Percentiles rank a stretch among this genome's conserved stretches.
phyloP scores from a whole-genome alignment of 305 asterid genomes.

The Andrographis paniculata region DNA sequence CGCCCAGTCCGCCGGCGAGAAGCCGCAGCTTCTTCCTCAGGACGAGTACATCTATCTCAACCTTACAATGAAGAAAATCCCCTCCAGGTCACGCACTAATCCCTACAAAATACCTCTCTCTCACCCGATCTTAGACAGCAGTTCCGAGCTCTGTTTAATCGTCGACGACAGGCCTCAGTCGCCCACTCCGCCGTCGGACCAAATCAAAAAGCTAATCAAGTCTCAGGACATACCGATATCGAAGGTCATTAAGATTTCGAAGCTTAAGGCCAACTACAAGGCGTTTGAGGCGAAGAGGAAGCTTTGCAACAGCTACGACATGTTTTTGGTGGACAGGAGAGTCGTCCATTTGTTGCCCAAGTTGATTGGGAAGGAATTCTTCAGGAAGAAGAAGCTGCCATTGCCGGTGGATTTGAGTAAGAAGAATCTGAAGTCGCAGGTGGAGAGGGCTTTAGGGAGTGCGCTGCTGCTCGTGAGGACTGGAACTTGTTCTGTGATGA shows the following conservation, averaged over 20 bases:
- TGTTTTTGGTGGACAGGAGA: conserved; percentile 71
- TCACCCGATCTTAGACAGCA: conserved; percentile 37
- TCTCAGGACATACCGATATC: conserved; percentile 42
- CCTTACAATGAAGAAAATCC: conserved; percentile 68
- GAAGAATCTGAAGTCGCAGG: conserved; percentile 55
- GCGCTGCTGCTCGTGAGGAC: conserved; percentile 53
- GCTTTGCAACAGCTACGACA: conserved; percentile 67
- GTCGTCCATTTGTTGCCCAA: conserved; percentile 72
- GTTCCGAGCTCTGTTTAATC: conserved; percentile 53
- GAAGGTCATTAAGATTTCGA: conserved; percentile 56
- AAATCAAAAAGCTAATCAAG: conserved; percentile 51
- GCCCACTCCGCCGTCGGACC: conserved; percentile 47
- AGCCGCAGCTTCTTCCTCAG: conserved; percentile 55
- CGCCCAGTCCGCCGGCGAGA: conserved; percentile 32
- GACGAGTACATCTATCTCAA: conserved; percentile 77
- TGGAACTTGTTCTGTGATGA: conserved; percentile 75
- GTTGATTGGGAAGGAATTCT: conserved; percentile 65
- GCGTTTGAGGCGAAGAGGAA: conserved; percentile 68
- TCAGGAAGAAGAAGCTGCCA: conserved; percentile 80
- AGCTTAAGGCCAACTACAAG: conserved; percentile 66
- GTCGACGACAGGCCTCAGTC: conserved; percentile 62
- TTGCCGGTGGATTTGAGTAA: conserved; percentile 57
- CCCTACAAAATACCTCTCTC: conserved; percentile 53
- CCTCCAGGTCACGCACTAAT: conserved; percentile 48
- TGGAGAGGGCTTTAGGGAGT: conserved; percentile 58